These are phyloP conservation scores for Telopea speciosissima DNA, from an alignment of 177 flowering plant genomes.

Conservation along the genomic window DNA sequence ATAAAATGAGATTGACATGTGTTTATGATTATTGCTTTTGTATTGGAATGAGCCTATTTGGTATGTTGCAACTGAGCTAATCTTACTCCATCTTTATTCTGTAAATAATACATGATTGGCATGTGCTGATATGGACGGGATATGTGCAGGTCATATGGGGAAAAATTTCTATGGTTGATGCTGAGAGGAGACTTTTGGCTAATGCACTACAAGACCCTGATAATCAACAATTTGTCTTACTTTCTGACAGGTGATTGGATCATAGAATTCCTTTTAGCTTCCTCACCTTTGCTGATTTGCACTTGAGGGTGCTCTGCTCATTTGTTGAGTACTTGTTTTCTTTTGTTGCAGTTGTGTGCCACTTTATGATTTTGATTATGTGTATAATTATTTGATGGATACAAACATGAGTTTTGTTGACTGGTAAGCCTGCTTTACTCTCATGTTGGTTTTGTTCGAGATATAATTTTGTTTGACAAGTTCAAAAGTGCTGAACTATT, in stretches of 20 bases:
- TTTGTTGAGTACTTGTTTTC: constrained; percentile 14
- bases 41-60: neutral
- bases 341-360: constrained; percentile 82
- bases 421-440: constrained; percentile 42
- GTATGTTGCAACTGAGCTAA: neutral
- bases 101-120: neutral
- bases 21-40: too few species aligned
- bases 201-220: constrained; percentile 76
- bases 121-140: neutral
- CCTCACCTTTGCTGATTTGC: constrained; percentile 3
- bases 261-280: neutral
- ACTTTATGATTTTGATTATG: constrained; percentile 69
- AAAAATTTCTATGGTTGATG: constrained; percentile 90
- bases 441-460: neutral
- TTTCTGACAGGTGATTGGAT: constrained; percentile 76
- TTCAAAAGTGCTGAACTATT: neutral
- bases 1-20: neutral
- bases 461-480: neutral
- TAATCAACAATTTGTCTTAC: constrained; percentile 89
- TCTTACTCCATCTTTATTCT: neutral
- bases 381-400: constrained; percentile 83
- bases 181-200: constrained; percentile 79
- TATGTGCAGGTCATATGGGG: constrained; percentile 83
- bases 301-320: constrained; percentile 2
- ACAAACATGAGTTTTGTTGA: constrained; percentile 87